Conservation (phyloP, 805 yeast species). For the Candida hispaniensis region DNA sequence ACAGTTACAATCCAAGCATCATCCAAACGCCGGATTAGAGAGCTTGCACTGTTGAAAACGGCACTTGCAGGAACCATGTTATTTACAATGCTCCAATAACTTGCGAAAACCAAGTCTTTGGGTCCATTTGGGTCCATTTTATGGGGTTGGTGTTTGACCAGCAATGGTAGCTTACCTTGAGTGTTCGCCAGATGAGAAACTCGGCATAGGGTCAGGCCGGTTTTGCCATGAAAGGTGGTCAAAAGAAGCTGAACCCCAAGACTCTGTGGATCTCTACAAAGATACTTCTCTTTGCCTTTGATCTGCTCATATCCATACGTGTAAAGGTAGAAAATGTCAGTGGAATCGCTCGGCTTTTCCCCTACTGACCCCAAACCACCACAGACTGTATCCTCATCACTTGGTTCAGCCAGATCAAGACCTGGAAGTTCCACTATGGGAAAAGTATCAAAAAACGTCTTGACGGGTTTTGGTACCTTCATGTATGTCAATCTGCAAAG, state of each 20-base stretch:
- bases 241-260: constrained; percentile 21
- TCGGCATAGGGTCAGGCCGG: constrained; percentile 3
- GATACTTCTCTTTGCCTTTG: constrained; percentile 14
- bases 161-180: constrained; percentile 18
- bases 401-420: constrained; percentile 11
- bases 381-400: too few species aligned
- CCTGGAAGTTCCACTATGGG: constrained; percentile 24
- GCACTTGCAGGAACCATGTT: constrained; percentile 6
- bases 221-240: constrained; percentile 1
- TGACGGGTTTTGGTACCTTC: constrained; percentile 26
- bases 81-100: constrained; percentile 9
- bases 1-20: constrained; percentile 20
- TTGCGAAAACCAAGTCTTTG: constrained; percentile 3
- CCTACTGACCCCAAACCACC: neutral
- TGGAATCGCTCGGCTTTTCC: constrained; percentile 9
- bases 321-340: constrained; percentile 3
- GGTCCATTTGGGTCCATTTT: too few species aligned
- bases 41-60: constrained; percentile 3
- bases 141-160: constrained; percentile 6
- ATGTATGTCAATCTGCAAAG: too few species aligned
- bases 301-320: constrained; percentile 23
- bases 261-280: constrained; percentile 28
- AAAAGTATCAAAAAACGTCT: constrained; percentile 27
- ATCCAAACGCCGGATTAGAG: constrained; percentile 18
- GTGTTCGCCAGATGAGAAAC: constrained; percentile 16